Evolutionary conservation across 164 flowering plant genomes (phyloP).

Genomic region (Stephania yunnanensis): DNA sequence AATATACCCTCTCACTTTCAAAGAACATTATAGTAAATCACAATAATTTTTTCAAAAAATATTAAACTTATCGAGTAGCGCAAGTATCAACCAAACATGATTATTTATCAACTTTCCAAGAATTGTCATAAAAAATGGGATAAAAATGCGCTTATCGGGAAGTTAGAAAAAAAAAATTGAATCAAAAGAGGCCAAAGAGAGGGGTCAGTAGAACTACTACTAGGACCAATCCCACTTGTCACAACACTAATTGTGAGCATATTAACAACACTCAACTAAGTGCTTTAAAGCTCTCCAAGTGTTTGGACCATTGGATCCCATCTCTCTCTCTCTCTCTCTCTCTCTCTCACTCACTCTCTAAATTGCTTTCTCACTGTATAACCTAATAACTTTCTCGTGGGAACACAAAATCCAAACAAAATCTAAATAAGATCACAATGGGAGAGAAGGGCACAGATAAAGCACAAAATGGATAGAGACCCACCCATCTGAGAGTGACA

Average conservation of each 20-base stretch:
- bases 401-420: constrained; percentile 17
- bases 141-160: no score
- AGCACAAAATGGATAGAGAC: constrained; percentile 14
- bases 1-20: no score
- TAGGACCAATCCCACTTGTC: background rate
- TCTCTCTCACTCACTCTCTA: no score
- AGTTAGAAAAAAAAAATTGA: background rate
- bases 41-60: no score
- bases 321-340: background rate
- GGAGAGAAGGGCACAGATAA: constrained; percentile 7
- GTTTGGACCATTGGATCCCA: constrained; percentile 1
- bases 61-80: no score
- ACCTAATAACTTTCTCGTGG: background rate
- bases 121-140: no score
- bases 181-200: background rate
- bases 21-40: no score
- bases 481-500: constrained; percentile 11
- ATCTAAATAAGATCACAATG: constrained; percentile 9
- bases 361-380: no score
- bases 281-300: background rate
- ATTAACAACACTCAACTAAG: background rate
- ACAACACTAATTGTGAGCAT: background rate
- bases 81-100: no score
- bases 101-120: no score
- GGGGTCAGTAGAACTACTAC: background rate